Conservation (phyloP, 2,329 filamentous ascomycete species). For the Cercospora berteroae region DNA sequence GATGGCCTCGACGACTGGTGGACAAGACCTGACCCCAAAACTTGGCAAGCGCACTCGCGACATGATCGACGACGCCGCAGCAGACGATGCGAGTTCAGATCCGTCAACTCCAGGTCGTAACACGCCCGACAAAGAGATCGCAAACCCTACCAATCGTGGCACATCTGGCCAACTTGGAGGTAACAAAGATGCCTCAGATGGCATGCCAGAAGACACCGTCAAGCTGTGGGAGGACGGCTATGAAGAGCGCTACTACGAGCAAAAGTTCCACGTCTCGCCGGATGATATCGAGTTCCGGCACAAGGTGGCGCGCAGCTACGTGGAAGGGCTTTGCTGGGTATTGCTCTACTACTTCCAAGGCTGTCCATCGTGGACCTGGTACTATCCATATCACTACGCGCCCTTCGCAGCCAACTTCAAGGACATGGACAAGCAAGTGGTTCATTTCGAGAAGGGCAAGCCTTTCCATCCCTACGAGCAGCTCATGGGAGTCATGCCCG, state of each 20-base stretch:
- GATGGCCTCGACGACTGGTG: slow-evolving; percentile 33
- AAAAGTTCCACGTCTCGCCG: slow-evolving; percentile 85
- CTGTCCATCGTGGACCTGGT: slow-evolving; percentile 98
- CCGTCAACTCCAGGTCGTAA: slow-evolving; percentile 57
- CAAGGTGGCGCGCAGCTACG: slow-evolving; percentile 85
- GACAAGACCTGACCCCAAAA: slow-evolving; percentile 49
- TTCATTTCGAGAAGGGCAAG: slow-evolving; percentile 78
- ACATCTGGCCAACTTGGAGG: slow-evolving; percentile 39
- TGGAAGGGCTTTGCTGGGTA: slow-evolving; percentile 93
- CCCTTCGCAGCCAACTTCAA: slow-evolving; percentile 96
- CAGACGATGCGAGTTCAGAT: slow-evolving; percentile 32
- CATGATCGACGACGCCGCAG: slow-evolving; percentile 59
- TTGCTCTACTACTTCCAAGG: slow-evolving; percentile 97
- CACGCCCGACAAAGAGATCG: slow-evolving; percentile 48
- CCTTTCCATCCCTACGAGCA: slow-evolving; percentile 94
- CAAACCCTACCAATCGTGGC: slow-evolving; percentile 30
- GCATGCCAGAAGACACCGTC: slow-evolving; percentile 73
- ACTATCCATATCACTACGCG: slow-evolving; percentile 97
- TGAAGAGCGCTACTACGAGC: slow-evolving; percentile 91
- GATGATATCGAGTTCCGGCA: slow-evolving; percentile 82
- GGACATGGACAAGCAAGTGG: slow-evolving; percentile 72
- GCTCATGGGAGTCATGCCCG: slow-evolving; percentile 94
- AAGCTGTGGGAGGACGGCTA: slow-evolving; percentile 95
- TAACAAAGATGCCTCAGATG: slow-evolving; percentile 53
- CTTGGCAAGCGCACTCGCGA: slow-evolving; percentile 77